A percentile compares a stretch with the other conserved stretches of the same genome.
Evolutionary conservation across 306 rosid species (phyloP).

Genomic region (Vachellia collinsii): DNA sequence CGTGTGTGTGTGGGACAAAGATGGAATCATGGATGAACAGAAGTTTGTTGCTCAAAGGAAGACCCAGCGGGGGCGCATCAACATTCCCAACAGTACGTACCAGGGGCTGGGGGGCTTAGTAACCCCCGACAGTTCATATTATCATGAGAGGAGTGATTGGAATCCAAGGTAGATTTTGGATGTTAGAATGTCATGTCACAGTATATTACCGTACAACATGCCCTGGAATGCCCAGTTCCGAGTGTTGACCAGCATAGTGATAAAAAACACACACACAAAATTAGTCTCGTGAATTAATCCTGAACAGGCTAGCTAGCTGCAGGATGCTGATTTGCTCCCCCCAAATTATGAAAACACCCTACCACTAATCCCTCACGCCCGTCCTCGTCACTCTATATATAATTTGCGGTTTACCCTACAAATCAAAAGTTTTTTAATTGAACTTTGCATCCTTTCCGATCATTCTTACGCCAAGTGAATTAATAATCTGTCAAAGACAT

Average conservation of each 20-base stretch:
- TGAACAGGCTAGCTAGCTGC: no score
- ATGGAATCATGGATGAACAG: neutral
- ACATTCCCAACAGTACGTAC: neutral
- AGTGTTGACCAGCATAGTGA: neutral
- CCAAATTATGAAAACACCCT: no score
- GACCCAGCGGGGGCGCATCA: neutral
- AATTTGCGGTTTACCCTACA: neutral
- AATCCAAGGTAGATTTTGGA: neutral
- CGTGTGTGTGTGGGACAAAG: neutral
- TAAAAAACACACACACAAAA: neutral
- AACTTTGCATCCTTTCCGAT: neutral
- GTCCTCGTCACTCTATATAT: no score
- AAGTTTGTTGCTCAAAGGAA: neutral
- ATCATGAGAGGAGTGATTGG: neutral
- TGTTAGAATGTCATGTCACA: neutral
- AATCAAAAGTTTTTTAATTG: neutral
- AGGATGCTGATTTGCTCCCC: neutral
- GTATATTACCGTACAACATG: neutral
- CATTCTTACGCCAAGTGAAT: neutral
- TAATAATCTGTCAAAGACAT: neutral
- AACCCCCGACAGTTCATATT: neutral
- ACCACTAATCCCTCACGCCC: no score
- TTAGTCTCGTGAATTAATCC: no score
- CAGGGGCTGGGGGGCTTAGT: neutral
- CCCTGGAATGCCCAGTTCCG: neutral